Conservation (phyloP, 2,329 filamentous ascomycete species). For the Rhexocercosporidium sp. region DNA sequence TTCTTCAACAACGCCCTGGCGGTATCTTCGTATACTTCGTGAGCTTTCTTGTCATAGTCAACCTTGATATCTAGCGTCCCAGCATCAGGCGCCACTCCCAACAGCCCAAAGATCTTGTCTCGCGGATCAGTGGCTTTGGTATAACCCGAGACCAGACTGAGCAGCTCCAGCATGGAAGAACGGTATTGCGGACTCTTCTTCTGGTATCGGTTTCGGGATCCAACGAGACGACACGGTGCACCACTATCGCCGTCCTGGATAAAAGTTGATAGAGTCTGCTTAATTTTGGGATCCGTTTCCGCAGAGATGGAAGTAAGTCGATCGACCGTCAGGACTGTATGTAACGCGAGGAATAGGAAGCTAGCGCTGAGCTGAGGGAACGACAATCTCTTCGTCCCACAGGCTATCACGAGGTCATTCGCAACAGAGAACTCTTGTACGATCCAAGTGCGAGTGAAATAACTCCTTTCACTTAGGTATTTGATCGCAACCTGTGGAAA, state of each 20-base stretch:
- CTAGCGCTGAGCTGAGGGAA: conserved; percentile 11
- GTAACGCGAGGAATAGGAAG: conserved; percentile 13
- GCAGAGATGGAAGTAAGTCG: background rate
- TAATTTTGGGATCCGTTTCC: background rate
- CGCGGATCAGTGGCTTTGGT: conserved; percentile 19
- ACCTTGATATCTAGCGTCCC: background rate
- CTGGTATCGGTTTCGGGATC: conserved; percentile 13
- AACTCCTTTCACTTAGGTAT: conserved; percentile 8
- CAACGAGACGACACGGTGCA: conserved; percentile 4
- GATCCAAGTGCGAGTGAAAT: conserved; percentile 25
- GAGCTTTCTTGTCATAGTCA: background rate
- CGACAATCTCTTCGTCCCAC: conserved; percentile 3
- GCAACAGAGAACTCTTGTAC: conserved; percentile 24
- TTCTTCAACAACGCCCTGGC: conserved; percentile 7
- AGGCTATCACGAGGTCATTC: conserved; percentile 11
- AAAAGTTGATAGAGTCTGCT: background rate
- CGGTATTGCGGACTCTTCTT: background rate
- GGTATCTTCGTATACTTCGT: conserved; percentile 14
- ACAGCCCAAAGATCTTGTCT: conserved; percentile 22
- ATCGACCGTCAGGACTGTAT: background rate
- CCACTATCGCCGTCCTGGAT: background rate
- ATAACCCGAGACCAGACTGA: background rate
- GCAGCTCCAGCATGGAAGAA: conserved; percentile 6
- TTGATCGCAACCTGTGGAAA: conserved; percentile 12
- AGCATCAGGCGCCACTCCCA: conserved; percentile 15